phyloP scores from a whole-genome alignment of 441 rosid genomes.

The Macaranga tanarius region DNA sequence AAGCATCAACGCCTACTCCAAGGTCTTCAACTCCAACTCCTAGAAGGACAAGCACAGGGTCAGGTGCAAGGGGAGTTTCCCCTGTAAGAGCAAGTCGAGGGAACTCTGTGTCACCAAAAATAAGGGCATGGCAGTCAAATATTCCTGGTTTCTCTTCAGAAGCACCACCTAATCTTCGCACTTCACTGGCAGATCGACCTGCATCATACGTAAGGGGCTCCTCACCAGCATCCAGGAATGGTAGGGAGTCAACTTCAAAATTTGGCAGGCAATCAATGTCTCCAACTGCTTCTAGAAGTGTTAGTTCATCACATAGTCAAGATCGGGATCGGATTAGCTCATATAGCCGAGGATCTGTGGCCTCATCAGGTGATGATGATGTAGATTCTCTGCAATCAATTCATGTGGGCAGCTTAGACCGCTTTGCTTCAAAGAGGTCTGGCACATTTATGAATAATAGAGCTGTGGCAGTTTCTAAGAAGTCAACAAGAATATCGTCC shows the following conservation, averaged over 20 bases:
- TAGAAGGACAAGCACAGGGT: slow-evolving; percentile 69
- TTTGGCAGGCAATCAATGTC: slow-evolving; percentile 89
- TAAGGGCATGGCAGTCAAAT: slow-evolving; percentile 87
- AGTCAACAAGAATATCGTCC: slow-evolving; percentile 49
- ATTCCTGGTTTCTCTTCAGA: slow-evolving; percentile 95
- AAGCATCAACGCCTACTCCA: slow-evolving; percentile 57
- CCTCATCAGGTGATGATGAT: slow-evolving; percentile 96
- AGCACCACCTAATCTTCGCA: slow-evolving; percentile 96
- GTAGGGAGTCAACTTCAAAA: slow-evolving; percentile 57
- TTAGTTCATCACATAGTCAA: slow-evolving; percentile 81
- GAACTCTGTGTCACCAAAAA: slow-evolving; percentile 89
- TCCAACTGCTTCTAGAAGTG: slow-evolving; percentile 93
- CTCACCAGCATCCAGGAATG: slow-evolving; percentile 95
- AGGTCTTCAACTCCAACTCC: slow-evolving; percentile 84
- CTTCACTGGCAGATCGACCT: slow-evolving; percentile 94
- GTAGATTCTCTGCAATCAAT: slow-evolving; percentile 64
- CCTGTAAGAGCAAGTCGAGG: slow-evolving; percentile 72
- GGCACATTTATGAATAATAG: slow-evolving; percentile 61
- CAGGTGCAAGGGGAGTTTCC: slow-evolving; percentile 77
- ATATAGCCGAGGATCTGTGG: slow-evolving; percentile 86
- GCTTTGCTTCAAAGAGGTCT: slow-evolving; percentile 50
- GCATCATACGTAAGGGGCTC: slow-evolving; percentile 93
- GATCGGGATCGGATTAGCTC: slow-evolving; percentile 85
- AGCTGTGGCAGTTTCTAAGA: slow-evolving; percentile 61
- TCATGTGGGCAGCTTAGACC: slow-evolving; percentile 54